phyloP scores from a whole-genome alignment of 805 yeast genomes.

The Starmerella scarabaei region DNA sequence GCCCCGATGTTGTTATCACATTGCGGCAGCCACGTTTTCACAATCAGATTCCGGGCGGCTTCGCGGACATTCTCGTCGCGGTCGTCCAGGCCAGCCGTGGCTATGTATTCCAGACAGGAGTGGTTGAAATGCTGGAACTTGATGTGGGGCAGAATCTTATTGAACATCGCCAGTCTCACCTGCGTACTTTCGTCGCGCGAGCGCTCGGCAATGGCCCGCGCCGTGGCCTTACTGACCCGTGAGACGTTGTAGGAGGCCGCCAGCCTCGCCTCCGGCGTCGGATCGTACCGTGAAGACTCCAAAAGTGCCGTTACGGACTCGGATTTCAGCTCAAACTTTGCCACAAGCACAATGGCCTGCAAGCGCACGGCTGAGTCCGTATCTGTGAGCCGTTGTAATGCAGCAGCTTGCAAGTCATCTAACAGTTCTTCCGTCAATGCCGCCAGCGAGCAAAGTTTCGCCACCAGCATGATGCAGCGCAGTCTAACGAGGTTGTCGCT shows the following conservation, averaged over 20 bases:
- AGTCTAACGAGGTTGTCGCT: slow-evolving; percentile 64
- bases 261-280: slow-evolving; percentile 78
- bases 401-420: slow-evolving; percentile 45
- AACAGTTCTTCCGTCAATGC: slow-evolving; percentile 65
- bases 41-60: slow-evolving; percentile 61
- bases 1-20: slow-evolving; percentile 59
- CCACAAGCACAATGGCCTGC: slow-evolving; percentile 73
- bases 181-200: slow-evolving; percentile 66
- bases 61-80: slow-evolving; percentile 60
- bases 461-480: slow-evolving; percentile 59
- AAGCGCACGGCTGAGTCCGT: slow-evolving; percentile 66
- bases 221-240: slow-evolving; percentile 29
- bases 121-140: slow-evolving; percentile 46
- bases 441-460: slow-evolving; percentile 61
- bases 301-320: slow-evolving; percentile 26
- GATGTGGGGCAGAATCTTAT: slow-evolving; percentile 53
- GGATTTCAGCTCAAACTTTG: slow-evolving; percentile 53
- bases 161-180: slow-evolving; percentile 60
- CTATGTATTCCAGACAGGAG: slow-evolving; percentile 47
- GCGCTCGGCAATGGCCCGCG: slow-evolving; percentile 52
- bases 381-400: slow-evolving; percentile 46
- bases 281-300: slow-evolving; percentile 52
- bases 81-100: slow-evolving; percentile 79
- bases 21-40: slow-evolving; percentile 56
- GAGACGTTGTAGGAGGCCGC: slow-evolving; percentile 65